Evolutionary conservation across 2,329 filamentous ascomycete genomes (phyloP), one percentile per base, ranked within the genome.

Genomic region (Westerdykella aurantiaca): DNA sequence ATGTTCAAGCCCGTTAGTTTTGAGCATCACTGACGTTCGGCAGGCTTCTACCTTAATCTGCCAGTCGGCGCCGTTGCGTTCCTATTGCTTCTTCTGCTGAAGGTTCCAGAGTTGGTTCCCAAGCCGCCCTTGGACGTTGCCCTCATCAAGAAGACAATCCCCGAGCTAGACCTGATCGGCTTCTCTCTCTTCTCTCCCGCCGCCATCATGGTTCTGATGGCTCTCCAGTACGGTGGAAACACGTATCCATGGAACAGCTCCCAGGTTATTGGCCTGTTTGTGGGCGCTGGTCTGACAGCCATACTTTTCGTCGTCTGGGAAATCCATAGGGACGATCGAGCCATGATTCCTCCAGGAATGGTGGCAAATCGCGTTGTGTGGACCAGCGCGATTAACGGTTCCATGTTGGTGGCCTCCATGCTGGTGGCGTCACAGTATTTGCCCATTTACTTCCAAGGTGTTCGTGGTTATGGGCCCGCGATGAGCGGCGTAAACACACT

Each of bases 21-120:
- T 11, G 42, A 16, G 5, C 9, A 11, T 2, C 33, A 53, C 42
- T 44, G 16, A 44, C 18, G 5, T 21, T 6, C 18, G 18, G 18
- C 18, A 60, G 61, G 60, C 43, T 72, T 73, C 47, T 72, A 68
- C 43, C 60, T 72, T 48, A 72, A 71, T 40, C 51, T 70, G 2
- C 65, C 67, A 0, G 49, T 69, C 9, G 69, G 69, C 3, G 64
- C 43, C 3, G 48, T 69, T 22, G 65, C 65, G 5, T 58, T 38
- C 16, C 13, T 59, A 11, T 59, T 55, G 4, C 50, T 60, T 3
- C 48, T 58, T 1, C 39, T 67, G 3, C 55, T 67, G 29, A 44
- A 57, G 22, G 58, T 67, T 23, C 67, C 44, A 7, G 41, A 52
- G n/a, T 31, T 46, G 0, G 33, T 39, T 1, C 6, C 25, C 14